Base-by-base conservation (phyloP, 2,329 filamentous ascomycete genomes). In the Simplicillium sp. region DNA sequence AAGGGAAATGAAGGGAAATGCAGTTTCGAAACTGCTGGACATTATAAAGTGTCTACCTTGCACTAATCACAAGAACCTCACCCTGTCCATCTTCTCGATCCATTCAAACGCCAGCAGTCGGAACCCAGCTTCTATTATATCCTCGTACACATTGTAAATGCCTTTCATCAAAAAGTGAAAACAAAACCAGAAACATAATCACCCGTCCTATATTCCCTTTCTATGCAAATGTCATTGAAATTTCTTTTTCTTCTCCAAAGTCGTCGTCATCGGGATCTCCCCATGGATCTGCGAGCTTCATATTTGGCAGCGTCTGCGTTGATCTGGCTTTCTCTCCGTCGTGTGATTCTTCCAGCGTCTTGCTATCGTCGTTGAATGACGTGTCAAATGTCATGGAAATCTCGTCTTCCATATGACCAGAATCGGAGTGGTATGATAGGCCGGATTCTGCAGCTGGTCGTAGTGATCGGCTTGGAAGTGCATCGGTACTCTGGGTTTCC, bases 161-260 rank as follows among this genome's bases (percentile, higher is more conserved):
- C n/a, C 36, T 4, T n/a, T 33, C 31, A 33, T 15, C 6, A 33
- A 33, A 33, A 33, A 13, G 31, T 33, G 7, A 33, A 15, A 33
- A 37, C 25, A 44, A 41, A 38, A 16, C 29, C n/a, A 14, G 18
- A 40, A 25, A 40, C 44, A 15, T 31, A 39, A 13, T 36, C 31
- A 35, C 14, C 38, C 38, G 40, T 39, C 36, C 18, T 25, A 17
- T 12, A 25, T 25, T 13, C 18, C 17, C 28, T 9, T 17, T 37
- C 49, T 66, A 86, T 60, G 82, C 85, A 75, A 90, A 90, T 47
- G 82, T 87, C 82, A 90, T 84, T 28, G 76, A 73, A 47, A 90
- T 84, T 60, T 87, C 83, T 56, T 79, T 77, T 59, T 87, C 83
- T 53, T 75, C 73, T 14, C 79, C 80, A 64, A 84, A 84, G 39